These are phyloP conservation scores for Diospyros kaki DNA, from an alignment of 148 eudicot species.

Conservation along the genomic window DNA sequence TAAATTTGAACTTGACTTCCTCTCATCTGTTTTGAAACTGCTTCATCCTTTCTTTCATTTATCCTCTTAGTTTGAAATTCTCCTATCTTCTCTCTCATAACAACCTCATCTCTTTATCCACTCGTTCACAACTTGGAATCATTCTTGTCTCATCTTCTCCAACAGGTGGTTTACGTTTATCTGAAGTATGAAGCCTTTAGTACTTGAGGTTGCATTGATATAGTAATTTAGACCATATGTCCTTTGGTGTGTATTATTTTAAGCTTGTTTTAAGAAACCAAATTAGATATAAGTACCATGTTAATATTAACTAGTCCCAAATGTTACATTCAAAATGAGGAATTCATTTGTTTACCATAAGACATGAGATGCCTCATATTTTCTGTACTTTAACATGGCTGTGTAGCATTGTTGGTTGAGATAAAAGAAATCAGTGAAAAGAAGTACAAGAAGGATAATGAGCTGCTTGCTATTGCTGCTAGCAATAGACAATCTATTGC, in stretches of 20 bases:
- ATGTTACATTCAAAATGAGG: neutral
- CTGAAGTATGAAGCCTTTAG: too few relatives aligned
- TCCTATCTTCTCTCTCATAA: too few relatives aligned
- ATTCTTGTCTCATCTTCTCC: too few relatives aligned
- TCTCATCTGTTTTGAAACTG: too few relatives aligned
- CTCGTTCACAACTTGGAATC: too few relatives aligned
- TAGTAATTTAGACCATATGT: too few relatives aligned
- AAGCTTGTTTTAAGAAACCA: neutral
- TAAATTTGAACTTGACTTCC: too few relatives aligned
- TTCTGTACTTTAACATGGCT: slow-evolving; percentile 14
- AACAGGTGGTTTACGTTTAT: too few relatives aligned
- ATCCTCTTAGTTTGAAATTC: too few relatives aligned
- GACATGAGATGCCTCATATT: neutral
- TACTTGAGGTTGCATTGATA: too few relatives aligned
- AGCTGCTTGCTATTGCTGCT: slow-evolving; percentile 53
- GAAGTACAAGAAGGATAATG: slow-evolving; percentile 47
- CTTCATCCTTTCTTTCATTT: too few relatives aligned
- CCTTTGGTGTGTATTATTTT: slow-evolving; percentile 1
- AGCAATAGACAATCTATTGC: slow-evolving; percentile 47
- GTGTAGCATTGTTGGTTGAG: slow-evolving; percentile 73
- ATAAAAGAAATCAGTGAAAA: slow-evolving; percentile 72
- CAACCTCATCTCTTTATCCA: too few relatives aligned
- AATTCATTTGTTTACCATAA: neutral
- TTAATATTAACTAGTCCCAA: neutral
- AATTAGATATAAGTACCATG: neutral